phyloP scores from a whole-genome alignment of 2,329 filamentous ascomycete genomes.

The Colletotrichum sp. region DNA sequence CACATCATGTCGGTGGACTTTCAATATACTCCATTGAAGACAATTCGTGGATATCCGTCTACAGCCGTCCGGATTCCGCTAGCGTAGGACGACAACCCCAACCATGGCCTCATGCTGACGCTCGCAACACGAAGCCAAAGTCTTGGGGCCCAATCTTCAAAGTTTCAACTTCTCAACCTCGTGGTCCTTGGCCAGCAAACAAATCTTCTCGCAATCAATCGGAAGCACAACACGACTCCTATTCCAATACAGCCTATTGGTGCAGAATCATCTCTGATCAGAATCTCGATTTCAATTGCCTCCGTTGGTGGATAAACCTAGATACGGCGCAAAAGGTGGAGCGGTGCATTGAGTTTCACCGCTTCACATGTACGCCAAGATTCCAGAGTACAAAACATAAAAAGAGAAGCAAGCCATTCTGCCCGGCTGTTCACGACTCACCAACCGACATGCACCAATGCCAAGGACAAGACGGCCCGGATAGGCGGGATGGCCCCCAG shows the following conservation, averaged over 20 bases:
- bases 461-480: slow-evolving; percentile 12
- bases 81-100: not conserved
- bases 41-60: slow-evolving; percentile 12
- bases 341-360: not conserved
- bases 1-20: not conserved
- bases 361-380: slow-evolving; percentile 13
- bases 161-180: not conserved
- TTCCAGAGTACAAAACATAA: slow-evolving; percentile 1
- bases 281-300: not conserved
- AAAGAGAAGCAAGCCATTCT: slow-evolving; percentile 13
- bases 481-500: not conserved
- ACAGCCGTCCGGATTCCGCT: not conserved
- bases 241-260: not conserved
- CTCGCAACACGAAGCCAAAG: not conserved
- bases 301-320: slow-evolving; percentile 20
- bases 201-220: slow-evolving; percentile 1
- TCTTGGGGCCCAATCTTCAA: not conserved
- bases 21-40: not conserved
- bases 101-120: not conserved
- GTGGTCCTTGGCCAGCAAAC: not conserved
- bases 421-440: not conserved
- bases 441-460: not conserved
- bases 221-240: not conserved
- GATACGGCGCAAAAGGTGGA: slow-evolving; percentile 1
- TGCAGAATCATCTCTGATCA: not conserved